Base-by-base conservation (phyloP, 2,329 filamentous ascomycete genomes). In the Juglanconis oblonga region DNA sequence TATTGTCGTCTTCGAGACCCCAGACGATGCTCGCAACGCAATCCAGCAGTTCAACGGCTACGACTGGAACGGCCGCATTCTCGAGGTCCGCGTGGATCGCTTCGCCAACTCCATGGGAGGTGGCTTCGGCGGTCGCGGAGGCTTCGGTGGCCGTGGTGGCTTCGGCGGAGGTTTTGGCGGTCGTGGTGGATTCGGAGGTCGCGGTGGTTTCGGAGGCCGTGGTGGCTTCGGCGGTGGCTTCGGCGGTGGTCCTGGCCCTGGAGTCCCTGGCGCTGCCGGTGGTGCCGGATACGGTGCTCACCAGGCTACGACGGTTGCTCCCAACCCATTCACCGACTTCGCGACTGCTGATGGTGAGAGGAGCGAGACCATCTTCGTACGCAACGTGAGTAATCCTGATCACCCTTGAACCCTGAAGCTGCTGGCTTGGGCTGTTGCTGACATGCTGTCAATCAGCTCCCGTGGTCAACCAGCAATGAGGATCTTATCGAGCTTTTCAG, bases 391-490 rank as follows among this genome's bases (percentile, higher is more conserved):
- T 50, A 17, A 14, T 10, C 45, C 29, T 11, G 8, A 44, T 17
- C n/a, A 47, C 8, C 32, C 11, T 32, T 10, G 3, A 35, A 10
- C 11, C 31, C 14, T 13, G 3, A 11, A 40, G 14, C 24, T 42
- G 4, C 10, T 13, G 31, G 24, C 10, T 29, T 24, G 24, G 32
- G 7, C 7, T 24, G 14, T 13, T 52, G 17, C 64, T 71, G 59
- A 70, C 56, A 55, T 60, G 48, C 66, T 70, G 64, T 69, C 14
- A 24, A 24, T 24, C 40, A 97, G 93, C 86, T 99, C 64, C 95
- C 95, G 11, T 99, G 95, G 95, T 98, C 95, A 33, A 99, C 95
- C 14, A 97, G 93, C 80, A 98, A 99, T 72, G 95, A 99, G 64
- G 95, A 99, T 74, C 81, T 99, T 32, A 87, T 98, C 59, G 95